Base-by-base conservation (phyloP, 2,329 filamentous ascomycete species). In the Cucurbitaria berberidis region DNA sequence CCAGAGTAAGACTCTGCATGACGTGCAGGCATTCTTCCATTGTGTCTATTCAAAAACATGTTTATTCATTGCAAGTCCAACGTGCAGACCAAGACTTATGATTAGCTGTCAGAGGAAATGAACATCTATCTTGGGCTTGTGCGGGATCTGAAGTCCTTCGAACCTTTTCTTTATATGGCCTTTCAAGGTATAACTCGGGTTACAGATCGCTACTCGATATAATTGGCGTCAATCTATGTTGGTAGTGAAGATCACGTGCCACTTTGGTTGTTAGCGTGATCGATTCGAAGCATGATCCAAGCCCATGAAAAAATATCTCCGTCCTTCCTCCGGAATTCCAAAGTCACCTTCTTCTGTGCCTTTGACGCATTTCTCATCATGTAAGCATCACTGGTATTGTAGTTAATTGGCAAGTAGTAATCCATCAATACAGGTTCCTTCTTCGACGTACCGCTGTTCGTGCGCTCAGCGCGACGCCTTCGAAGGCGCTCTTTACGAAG, bases 391-490 rank as follows among this genome's bases (percentile, higher is more conserved):
- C 18, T 19, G 29, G 10, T 2, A 8, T 22, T 15, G 15, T 15
- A 34, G 29, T 29, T 18, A 19, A 5, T 13, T 15, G 9, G 15
- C 41, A 19, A 5, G 32, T 48, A 27, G 56, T 65, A 22, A 64
- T 43, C 15, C 24, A 13, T 13, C 38, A n/a, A 30, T 19, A n/a
- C 59, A 87, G 84, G 84, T 82, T 80, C 75, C 77, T 78, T 60
- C 76, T 88, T 62, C 83, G 84, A 56, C 83, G 82, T 66, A 77
- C 81, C 60, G 83, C 84, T 62, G 76, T 80, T 67, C 82, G 84
- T 67, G 80, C 84, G 43, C 65, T 85, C 52, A 75, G 79, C 34
- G 75, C 80, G 21, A 75, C 80, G 29, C 75, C 78, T 45, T 76
- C 80, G 29, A 64, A 74, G 55, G 76, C 78, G 40, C 68, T 77